Percentiles rank a stretch among this genome's conserved stretches.
Conservation (phyloP, 2,329 filamentous ascomycete genomes). For the Mariannaea elegans region DNA sequence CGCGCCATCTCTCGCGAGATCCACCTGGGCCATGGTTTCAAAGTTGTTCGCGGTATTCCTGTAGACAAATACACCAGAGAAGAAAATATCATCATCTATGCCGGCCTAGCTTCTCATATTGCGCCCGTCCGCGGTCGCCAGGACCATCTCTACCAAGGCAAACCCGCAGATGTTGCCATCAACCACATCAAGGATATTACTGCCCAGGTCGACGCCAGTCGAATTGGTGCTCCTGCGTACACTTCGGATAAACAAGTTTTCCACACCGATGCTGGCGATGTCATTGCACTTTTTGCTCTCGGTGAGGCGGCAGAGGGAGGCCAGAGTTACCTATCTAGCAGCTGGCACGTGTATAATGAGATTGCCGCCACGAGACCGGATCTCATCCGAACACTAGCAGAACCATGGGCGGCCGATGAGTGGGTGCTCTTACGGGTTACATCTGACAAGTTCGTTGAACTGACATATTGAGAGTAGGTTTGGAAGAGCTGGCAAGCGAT, state of each 20-base stretch:
- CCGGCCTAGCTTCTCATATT: slow-evolving; percentile 66
- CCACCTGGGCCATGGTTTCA: slow-evolving; percentile 66
- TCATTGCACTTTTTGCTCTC: slow-evolving; percentile 66
- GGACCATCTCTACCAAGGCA: slow-evolving; percentile 55
- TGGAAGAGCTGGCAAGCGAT: slow-evolving; percentile 55
- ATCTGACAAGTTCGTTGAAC: no score
- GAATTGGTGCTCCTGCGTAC: slow-evolving; percentile 67
- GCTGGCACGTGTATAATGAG: slow-evolving; percentile 70
- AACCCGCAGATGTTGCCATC: slow-evolving; percentile 53
- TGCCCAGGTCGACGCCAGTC: slow-evolving; percentile 34
- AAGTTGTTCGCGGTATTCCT: slow-evolving; percentile 65
- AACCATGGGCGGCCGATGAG: slow-evolving; percentile 58
- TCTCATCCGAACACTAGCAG: slow-evolving; percentile 63
- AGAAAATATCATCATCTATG: slow-evolving; percentile 67
- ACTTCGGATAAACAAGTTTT: slow-evolving; percentile 70
- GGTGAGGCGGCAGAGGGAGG: slow-evolving; percentile 63
- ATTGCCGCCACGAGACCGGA: slow-evolving; percentile 66
- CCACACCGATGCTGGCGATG: slow-evolving; percentile 53
- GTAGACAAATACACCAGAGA: slow-evolving; percentile 60
- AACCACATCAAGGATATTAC: slow-evolving; percentile 39
- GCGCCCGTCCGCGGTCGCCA: slow-evolving; percentile 62
- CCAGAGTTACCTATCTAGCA: slow-evolving; percentile 65
- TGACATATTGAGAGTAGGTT: slow-evolving; percentile 52
- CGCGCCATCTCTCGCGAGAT: slow-evolving; percentile 61
- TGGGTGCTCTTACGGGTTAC: slow-evolving; percentile 42